Base-by-base conservation (phyloP, 139 green algal species). In the Volvox africanus region DNA sequence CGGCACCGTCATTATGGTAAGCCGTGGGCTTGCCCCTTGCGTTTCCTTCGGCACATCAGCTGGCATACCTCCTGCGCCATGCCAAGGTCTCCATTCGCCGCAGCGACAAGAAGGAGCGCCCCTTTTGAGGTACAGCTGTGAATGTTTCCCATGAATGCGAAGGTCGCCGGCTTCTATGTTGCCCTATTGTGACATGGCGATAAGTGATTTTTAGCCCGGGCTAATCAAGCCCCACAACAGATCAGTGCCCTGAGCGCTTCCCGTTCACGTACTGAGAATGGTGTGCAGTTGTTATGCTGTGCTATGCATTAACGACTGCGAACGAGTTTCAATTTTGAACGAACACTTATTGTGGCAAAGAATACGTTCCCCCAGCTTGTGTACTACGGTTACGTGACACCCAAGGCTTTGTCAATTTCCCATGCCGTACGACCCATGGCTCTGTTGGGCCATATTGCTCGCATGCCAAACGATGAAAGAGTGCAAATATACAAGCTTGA, bases 41-140 rank as follows among this genome's bases (percentile, higher is more conserved):
- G 65, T 73, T 73, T 28, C 65, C 65, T 73, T 24, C 24, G 21
- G 65, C 65, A 28, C 36, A 33, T 26, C 36, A 30, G 17, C 35
- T 33, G 30, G 18, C 88, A 17, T 77, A 93, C 92, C 92, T 94
- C 89, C 30, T 93, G 89, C 16, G 89, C 92, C 18, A 75, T 62
- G 13, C 55, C 67, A 0, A 93, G 22, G 67, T 94, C 92, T 18
- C 92, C 92, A 91, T 93, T 94, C 20, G 87, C 86, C 24, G 92
- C 89, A 61, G 89, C 89, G 6, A 94, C 92, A 32, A 94, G 61
- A 3, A 94, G 86, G 0, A 94, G 44, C 6, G 89, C 73, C 16
- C 92, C 92, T 21, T 92, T 91, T 21, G n/a, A 80, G 32, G 84
- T 81, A 69, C 89, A 93, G 13, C 21, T 80, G 26, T 90, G n/a